phyloP scores from a whole-genome alignment of 2,329 filamentous ascomycete species.

The Zasmidium citrigriseum region DNA sequence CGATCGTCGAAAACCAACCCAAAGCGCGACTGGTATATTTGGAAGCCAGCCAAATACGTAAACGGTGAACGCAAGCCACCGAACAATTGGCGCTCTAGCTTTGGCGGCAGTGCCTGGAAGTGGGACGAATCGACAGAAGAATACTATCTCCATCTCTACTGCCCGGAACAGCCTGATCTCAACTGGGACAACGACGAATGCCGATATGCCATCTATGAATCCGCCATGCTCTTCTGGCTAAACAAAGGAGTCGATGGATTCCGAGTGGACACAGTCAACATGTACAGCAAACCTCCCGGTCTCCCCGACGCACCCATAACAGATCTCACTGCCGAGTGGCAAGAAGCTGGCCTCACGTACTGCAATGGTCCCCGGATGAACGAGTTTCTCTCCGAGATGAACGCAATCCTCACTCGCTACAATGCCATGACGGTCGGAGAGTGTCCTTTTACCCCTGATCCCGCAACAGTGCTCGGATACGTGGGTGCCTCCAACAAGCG shows the following conservation, averaged over 20 bases:
- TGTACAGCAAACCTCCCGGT: conserved; percentile 45
- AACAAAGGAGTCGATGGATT: conserved; percentile 45
- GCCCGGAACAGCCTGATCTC: conserved; percentile 48
- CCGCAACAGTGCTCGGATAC: conserved; percentile 29
- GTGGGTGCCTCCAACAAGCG: conserved; percentile 57
- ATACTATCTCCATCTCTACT: conserved; percentile 51
- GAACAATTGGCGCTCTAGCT: conserved; percentile 51
- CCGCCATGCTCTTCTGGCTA: conserved; percentile 50
- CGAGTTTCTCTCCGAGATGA: conserved; percentile 50
- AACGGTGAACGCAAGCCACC: conserved; percentile 58
- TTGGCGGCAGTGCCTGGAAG: conserved; percentile 44
- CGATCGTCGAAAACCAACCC: conserved; percentile 51
- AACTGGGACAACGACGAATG: conserved; percentile 50
- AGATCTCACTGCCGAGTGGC: conserved; percentile 29
- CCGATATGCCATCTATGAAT: conserved; percentile 46
- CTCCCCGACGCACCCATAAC: conserved; percentile 46
- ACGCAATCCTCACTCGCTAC: conserved; percentile 44
- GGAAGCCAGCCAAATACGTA: conserved; percentile 57
- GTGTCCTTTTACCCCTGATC: conserved; percentile 47
- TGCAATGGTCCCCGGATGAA: conserved; percentile 43
- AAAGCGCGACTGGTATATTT: conserved; percentile 68
- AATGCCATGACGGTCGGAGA: conserved; percentile 54
- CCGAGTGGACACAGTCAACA: conserved; percentile 51
- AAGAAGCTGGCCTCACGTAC: conserved; percentile 17
- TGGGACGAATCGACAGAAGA: conserved; percentile 49